These are phyloP conservation scores for Nakazawaea wyomingensis DNA, from an alignment of 805 yeast species.

Conservation along the genomic window DNA sequence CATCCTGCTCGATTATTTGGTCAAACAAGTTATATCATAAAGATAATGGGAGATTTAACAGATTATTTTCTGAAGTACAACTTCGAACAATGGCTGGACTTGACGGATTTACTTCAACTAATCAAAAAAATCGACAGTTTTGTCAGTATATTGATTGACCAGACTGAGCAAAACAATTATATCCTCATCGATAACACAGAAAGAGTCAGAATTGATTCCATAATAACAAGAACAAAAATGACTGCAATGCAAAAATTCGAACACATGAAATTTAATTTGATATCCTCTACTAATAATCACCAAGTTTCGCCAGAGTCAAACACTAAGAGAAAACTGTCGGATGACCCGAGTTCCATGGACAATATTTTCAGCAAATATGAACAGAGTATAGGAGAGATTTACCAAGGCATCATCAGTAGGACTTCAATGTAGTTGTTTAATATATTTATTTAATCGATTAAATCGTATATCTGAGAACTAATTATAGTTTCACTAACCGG, in stretches of 20 bases:
- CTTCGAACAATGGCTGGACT: conserved; percentile 18
- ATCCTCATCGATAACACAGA: conserved; percentile 25
- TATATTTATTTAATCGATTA: not conserved
- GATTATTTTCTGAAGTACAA: conserved; percentile 48
- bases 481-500: not conserved
- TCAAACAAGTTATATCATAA: conserved; percentile 57
- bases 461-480: too few species aligned
- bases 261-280: conserved; percentile 16
- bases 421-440: conserved; percentile 22
- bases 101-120: conserved; percentile 19
- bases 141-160: conserved; percentile 26
- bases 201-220: conserved; percentile 27
- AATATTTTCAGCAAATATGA: conserved; percentile 16
- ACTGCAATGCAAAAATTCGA: conserved; percentile 25
- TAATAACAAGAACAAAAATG: conserved; percentile 26
- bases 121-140: conserved; percentile 26
- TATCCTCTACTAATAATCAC: not conserved
- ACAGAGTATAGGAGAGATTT: conserved; percentile 27
- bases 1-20: conserved; percentile 36
- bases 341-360: not conserved
- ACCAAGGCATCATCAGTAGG: conserved; percentile 30
- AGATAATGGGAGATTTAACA: conserved; percentile 60
- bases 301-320: not conserved
- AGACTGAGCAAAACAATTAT: conserved; percentile 5
- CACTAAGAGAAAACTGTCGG: not conserved